These are phyloP conservation scores for Entrophospora sp. DNA, from an alignment of 192 early-diverging fungal genomes.

Conservation along the genomic window DNA sequence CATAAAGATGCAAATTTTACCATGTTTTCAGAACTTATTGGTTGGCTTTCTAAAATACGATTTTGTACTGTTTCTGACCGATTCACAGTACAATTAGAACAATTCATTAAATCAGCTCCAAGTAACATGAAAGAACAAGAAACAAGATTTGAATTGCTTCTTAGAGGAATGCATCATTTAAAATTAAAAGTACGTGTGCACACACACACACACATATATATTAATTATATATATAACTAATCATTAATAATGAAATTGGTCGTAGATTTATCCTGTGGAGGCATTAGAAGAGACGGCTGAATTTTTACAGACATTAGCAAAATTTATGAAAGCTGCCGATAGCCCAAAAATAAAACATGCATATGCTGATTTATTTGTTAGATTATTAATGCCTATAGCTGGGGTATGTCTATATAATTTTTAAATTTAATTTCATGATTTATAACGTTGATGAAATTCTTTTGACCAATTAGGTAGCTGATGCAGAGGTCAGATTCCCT, in stretches of 20 bases:
- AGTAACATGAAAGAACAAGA: slow-evolving; percentile 55
- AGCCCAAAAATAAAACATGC: slow-evolving; percentile 79
- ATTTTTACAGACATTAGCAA: slow-evolving; percentile 83
- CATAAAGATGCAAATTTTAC: slow-evolving; percentile 86
- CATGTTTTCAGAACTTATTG: slow-evolving; percentile 88
- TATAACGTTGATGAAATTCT: no score
- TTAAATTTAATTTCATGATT: no score
- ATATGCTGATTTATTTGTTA: slow-evolving; percentile 82
- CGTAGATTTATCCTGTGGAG: slow-evolving; percentile 88
- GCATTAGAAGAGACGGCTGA: slow-evolving; percentile 90
- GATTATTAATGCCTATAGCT: slow-evolving; percentile 85
- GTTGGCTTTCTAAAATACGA: slow-evolving; percentile 76
- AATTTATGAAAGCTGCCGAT: slow-evolving; percentile 78
- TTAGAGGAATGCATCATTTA: slow-evolving; percentile 85
- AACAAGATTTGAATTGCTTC: slow-evolving; percentile 73
- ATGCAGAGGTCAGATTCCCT: slow-evolving; percentile 91
- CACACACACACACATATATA: no score
- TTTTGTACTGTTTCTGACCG: slow-evolving; percentile 92
- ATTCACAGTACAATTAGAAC: slow-evolving; percentile 83
- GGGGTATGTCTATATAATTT: slow-evolving; percentile 35
- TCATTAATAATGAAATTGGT: no score
- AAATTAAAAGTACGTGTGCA: slow-evolving; percentile 68
- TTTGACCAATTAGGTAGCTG: slow-evolving; percentile 54
- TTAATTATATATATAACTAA: no score
- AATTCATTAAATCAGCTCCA: slow-evolving; percentile 49